Evolutionary conservation across 2,329 filamentous ascomycete species (phyloP), one percentile per base, ranked within the genome.

Genomic region (Cladophialophora exuberans): DNA sequence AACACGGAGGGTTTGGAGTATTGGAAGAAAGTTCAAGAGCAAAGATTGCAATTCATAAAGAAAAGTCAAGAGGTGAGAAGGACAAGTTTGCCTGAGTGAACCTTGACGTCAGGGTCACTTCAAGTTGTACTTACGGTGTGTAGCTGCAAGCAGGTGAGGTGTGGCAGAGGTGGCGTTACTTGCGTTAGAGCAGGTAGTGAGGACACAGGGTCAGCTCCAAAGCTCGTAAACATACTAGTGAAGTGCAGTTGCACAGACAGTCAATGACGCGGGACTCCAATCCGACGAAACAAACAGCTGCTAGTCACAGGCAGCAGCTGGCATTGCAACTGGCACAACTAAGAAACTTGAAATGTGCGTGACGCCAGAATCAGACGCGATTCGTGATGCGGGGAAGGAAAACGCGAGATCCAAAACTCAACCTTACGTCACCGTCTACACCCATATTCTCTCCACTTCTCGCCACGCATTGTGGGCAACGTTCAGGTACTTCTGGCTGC

Each of bases 41-140:
- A 35, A 50, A 46, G 26, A 52, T 26, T 3, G 4, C 6, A 39
- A 53, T 15, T 22, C 43, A 10, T 25, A 42, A 50, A 39, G 36
- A 18, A 52, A 42, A 36, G 18, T 28, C 17, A 36, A 59, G 41
- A 54, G 38, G 23, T 55, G 45, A 25, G 33, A 28, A 13, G 50
- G 45, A 26, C 20, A 45, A 23, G 39, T 23, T 38, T 35, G 36
- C 30, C 28, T 47, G 36, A 42, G 54, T 53, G 54, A 36, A 35
- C 41, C 31, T 57, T 56, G 54, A 56, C 54, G 54, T 56, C 54
- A 56, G 54, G 52, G 33, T 46, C 30, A 26, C 17, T 52, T 56
- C 47, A 47, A 30, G 15, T 17, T 42, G 23, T 26, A 39, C 13
- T 39, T 15, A 18, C 31, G 31, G 26, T 38, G 46, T 15, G 46